phyloP scores from a whole-genome alignment of 1,284 basidiomycete species.

The Marasmius tenuissimus region DNA sequence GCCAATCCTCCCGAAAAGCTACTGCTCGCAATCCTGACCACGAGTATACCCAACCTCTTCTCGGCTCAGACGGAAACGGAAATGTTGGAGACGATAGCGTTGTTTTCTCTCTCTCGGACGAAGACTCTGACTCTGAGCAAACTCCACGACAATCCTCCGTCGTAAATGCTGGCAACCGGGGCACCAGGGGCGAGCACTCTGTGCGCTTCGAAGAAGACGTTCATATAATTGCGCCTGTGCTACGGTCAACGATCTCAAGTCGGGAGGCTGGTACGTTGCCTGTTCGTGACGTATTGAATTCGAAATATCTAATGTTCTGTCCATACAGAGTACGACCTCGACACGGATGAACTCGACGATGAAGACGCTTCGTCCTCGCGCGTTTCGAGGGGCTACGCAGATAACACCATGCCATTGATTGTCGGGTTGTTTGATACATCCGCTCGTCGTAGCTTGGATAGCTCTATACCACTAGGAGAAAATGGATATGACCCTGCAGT shows the following conservation, averaged over 20 bases:
- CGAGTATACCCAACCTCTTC: conserved; percentile 20
- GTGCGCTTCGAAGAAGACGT: conserved; percentile 70
- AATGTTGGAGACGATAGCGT: conserved; percentile 25
- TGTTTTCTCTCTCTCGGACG: conserved; percentile 44
- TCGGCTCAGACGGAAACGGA: not conserved
- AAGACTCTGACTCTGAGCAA: conserved; percentile 45
- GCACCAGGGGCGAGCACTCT: conserved; percentile 29
- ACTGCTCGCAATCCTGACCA: conserved; percentile 20
- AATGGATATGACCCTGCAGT: conserved; percentile 32
- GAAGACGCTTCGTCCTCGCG: conserved; percentile 36
- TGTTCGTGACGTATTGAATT: conserved; percentile 8
- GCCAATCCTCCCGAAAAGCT: not conserved
- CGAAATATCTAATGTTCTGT: not conserved
- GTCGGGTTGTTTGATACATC: conserved; percentile 70
- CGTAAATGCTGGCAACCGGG: conserved; percentile 22
- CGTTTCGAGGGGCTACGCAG: conserved; percentile 37
- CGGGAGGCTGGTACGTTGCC: conserved; percentile 71
- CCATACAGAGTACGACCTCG: conserved; percentile 70
- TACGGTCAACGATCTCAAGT: conserved; percentile 69
- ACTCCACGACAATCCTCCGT: conserved; percentile 21
- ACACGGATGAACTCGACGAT: conserved; percentile 74
- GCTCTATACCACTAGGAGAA: conserved; percentile 43
- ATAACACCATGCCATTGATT: conserved; percentile 71
- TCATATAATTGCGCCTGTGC: conserved; percentile 62
- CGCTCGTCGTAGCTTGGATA: conserved; percentile 55